Percentiles rank a stretch among this genome's conserved stretches.
These are phyloP conservation scores for Raffaelea deltoideospora DNA, from an alignment of 2,329 filamentous ascomycete species.

Conservation along the genomic window DNA sequence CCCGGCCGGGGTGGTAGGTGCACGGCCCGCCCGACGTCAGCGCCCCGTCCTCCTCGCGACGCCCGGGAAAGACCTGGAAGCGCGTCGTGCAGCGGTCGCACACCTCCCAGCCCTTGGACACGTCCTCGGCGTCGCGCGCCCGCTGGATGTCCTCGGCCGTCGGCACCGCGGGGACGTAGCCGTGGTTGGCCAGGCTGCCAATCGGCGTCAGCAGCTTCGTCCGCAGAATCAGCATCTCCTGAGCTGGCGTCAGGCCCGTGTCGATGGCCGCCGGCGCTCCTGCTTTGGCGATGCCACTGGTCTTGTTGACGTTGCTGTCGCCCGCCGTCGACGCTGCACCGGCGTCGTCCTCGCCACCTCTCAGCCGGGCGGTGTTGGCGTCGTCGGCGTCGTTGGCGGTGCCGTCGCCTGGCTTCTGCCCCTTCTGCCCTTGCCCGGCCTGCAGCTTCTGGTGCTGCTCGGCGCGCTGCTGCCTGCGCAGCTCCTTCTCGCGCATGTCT, in stretches of 20 bases:
- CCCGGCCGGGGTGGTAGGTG: slow-evolving; percentile 64
- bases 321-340: background rate
- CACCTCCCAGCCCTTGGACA: slow-evolving; percentile 64
- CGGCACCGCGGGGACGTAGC: slow-evolving; percentile 61
- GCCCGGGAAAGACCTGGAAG: slow-evolving; percentile 85
- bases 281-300: background rate
- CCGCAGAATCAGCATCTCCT: slow-evolving; percentile 52
- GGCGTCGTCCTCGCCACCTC: background rate
- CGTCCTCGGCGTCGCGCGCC: slow-evolving; percentile 48
- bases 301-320: background rate
- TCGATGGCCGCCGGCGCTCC: slow-evolving; percentile 25
- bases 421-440: background rate
- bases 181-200: slow-evolving; percentile 45
- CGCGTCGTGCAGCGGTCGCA: slow-evolving; percentile 77
- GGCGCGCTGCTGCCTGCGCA: slow-evolving; percentile 7
- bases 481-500: slow-evolving; percentile 15
- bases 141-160: slow-evolving; percentile 48
- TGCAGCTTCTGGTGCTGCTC: slow-evolving; percentile 12
- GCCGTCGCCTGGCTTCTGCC: background rate
- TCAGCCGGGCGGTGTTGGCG: too few relatives aligned
- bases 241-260: slow-evolving; percentile 50
- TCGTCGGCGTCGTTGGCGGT: background rate
- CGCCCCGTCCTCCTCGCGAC: slow-evolving; percentile 59
- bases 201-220: slow-evolving; percentile 49
- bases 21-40: slow-evolving; percentile 67